Base-by-base conservation (phyloP, 129 eudicot species). In the Pittosporum tobira region DNA sequence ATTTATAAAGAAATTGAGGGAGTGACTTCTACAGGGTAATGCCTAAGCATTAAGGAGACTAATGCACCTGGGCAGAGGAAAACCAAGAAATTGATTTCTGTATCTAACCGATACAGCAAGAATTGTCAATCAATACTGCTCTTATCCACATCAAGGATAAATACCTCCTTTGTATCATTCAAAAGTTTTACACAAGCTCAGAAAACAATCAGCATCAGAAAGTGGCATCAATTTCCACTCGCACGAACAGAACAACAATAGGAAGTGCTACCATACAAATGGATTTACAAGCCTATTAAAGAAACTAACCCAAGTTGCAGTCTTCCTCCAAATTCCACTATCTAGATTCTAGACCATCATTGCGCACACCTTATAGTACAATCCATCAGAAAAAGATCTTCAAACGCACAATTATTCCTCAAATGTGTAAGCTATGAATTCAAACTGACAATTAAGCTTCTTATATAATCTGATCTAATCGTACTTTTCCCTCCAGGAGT, bases 401-500 rank as follows among this genome's bases (percentile, higher is more conserved):
- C 19, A 52, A 27, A 52, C 0, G n/a, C 20, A 26, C 37, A 26
- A 25, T 25, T 25, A 52, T 3, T 27, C n/a, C 37, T 12, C 6
- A 27, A 26, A 52, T 12, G 36, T 31, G 13, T 20, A 12, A 50
- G 8, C 36, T 1, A 52, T 2, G 36, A 16, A 14, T 52, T 52
- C 22, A 26, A 52, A 19, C 58, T 52, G 48, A 44, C 15, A 31
- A 11, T 34, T 57, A 37, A 34, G 27, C 30, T 21, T n/a, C 14
- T 0, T 4, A 5, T 36, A 5, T 36, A 5, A 57, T 15, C 18
- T 22, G 22, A 15, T 20, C 48, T 64, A 79, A 73, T 79, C 88
- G 43, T 85, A 85, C 56, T 85, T 81, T 24, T 81, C 88, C 54
- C 81, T 75, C 94, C 94, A 85, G 8, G 88, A 75, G 51, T 78